Conservation (phyloP, 768 basidiomycete genomes). For the Daedaleopsis nitida region DNA sequence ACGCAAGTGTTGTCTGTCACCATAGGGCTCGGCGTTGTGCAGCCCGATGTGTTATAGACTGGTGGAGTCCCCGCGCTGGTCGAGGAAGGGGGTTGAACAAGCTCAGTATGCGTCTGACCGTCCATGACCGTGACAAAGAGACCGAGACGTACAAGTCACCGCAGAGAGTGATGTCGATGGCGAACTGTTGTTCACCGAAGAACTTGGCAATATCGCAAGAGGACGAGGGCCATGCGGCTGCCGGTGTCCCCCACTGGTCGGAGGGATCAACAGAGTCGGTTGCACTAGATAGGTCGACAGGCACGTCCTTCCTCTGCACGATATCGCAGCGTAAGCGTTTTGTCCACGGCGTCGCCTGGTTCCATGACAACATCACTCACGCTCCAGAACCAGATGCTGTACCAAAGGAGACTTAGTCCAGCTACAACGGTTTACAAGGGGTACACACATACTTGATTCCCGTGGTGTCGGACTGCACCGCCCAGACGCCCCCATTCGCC, state of each 20-base stretch:
- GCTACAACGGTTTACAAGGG: slow-evolving; percentile 8
- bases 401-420: neutral
- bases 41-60: slow-evolving; percentile 40
- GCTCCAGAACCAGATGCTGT: slow-evolving; percentile 51
- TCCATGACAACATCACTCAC: slow-evolving; percentile 28
- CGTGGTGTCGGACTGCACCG: slow-evolving; percentile 63
- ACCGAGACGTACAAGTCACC: slow-evolving; percentile 43
- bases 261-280: slow-evolving; percentile 37
- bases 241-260: slow-evolving; percentile 45
- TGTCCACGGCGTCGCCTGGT: neutral
- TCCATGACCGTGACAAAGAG: slow-evolving; percentile 44
- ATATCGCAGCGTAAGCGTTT: neutral
- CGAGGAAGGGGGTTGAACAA: no score
- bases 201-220: slow-evolving; percentile 45
- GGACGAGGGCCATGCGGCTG: slow-evolving; percentile 40
- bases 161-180: slow-evolving; percentile 59
- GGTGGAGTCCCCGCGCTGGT: slow-evolving; percentile 44
- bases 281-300: slow-evolving; percentile 27
- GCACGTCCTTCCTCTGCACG: slow-evolving; percentile 34
- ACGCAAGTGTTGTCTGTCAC: slow-evolving; percentile 39
- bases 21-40: slow-evolving; percentile 23
- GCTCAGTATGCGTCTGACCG: no score
- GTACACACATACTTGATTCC: slow-evolving; percentile 44
- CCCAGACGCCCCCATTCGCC: slow-evolving; percentile 64
- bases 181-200: slow-evolving; percentile 50